Conservation (phyloP, 345 rosid species). For the Eutrema japonicum region DNA sequence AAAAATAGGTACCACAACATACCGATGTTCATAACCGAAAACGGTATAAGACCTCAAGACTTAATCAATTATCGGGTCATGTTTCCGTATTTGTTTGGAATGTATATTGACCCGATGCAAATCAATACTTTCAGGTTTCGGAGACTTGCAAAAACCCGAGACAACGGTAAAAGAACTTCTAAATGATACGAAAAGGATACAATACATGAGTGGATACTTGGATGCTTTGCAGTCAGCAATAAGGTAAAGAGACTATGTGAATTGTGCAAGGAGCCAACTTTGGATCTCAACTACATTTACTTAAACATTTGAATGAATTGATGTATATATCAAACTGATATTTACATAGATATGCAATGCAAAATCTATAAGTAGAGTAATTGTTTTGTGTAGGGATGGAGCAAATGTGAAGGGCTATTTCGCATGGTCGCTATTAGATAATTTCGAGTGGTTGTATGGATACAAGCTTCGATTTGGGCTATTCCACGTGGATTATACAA, state of each 20-base stretch:
- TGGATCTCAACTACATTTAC: not conserved
- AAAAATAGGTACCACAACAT: slow-evolving; percentile 57
- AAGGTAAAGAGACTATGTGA: slow-evolving; percentile 47
- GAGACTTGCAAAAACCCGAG: slow-evolving; percentile 43
- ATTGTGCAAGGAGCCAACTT: not conserved
- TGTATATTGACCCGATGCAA: not conserved
- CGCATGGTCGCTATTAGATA: slow-evolving; percentile 76
- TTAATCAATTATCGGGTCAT: not conserved
- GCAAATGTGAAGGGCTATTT: slow-evolving; percentile 81
- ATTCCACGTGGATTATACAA: slow-evolving; percentile 57
- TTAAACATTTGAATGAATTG: not conserved
- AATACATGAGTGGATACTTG: slow-evolving; percentile 59
- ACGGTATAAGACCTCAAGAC: slow-evolving; percentile 52
- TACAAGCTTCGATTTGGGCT: slow-evolving; percentile 64
- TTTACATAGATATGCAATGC: not conserved
- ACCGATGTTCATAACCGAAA: slow-evolving; percentile 68
- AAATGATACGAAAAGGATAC: slow-evolving; percentile 59
- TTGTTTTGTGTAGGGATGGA: slow-evolving; percentile 50
- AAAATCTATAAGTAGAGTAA: not conserved
- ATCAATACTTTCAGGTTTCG: slow-evolving; percentile 47
- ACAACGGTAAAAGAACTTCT: slow-evolving; percentile 35
- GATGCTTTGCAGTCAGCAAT: slow-evolving; percentile 53
- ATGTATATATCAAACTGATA: slow-evolving; percentile 3
- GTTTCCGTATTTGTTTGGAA: not conserved
- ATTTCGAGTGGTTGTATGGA: slow-evolving; percentile 74